Conservation (phyloP, 2,329 filamentous ascomycete species). For the Aureobasidium melanogenum region DNA sequence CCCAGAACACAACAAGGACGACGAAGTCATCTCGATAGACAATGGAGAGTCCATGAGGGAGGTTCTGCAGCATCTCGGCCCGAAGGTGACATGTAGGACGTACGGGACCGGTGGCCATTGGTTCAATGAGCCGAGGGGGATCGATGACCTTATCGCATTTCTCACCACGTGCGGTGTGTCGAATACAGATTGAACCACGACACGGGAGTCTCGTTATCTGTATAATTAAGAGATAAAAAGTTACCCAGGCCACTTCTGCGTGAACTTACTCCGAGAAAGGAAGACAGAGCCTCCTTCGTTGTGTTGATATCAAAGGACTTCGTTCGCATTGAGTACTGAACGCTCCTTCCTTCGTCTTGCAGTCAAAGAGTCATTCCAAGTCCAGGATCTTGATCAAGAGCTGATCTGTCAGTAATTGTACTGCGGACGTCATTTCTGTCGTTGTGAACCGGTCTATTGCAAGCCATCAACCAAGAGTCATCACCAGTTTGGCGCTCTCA, state of each 20-base stretch:
- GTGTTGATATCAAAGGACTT: too few relatives aligned
- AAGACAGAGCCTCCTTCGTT: too few relatives aligned
- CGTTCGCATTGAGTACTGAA: too few relatives aligned
- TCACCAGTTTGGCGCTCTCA: not conserved
- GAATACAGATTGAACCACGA: not conserved
- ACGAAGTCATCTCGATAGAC: constrained; percentile 15
- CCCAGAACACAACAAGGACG: constrained; percentile 16
- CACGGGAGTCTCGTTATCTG: not conserved
- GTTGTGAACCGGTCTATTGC: not conserved
- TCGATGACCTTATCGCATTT: constrained; percentile 18
- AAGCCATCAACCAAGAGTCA: not conserved
- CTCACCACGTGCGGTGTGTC: not conserved
- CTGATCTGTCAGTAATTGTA: not conserved
- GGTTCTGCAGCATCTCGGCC: constrained; percentile 13
- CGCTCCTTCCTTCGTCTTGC: not conserved
- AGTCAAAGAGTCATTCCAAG: not conserved
- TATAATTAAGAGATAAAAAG: not conserved
- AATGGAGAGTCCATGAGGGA: constrained; percentile 12
- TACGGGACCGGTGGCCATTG: constrained; percentile 19
- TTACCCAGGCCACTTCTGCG: too few relatives aligned
- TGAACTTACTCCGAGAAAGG: too few relatives aligned
- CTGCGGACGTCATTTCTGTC: not conserved
- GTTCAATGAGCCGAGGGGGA: constrained; percentile 18
- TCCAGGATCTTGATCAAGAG: not conserved
- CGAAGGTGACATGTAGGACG: constrained; percentile 15